Evolutionary conservation across 2,329 filamentous ascomycete genomes (phyloP).

Genomic region (Arthrobotrys iridis): DNA sequence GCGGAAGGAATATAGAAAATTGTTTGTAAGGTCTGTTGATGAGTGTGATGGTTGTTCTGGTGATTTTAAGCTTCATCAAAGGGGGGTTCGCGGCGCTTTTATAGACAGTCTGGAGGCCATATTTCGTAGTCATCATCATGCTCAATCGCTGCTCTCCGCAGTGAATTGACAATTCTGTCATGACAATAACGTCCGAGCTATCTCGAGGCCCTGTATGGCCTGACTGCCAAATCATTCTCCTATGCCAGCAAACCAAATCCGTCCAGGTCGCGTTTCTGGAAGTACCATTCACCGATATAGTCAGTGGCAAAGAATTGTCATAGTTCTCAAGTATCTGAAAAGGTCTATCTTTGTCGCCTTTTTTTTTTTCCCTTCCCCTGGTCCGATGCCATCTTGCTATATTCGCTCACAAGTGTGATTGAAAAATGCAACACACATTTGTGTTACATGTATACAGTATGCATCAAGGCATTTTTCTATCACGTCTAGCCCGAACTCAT

Average conservation of each 20-base stretch:
- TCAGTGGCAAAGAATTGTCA: conserved; percentile 12
- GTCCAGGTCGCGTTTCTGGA: conserved; percentile 31
- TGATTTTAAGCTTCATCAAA: conserved; percentile 18
- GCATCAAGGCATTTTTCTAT: not conserved
- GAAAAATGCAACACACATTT: conserved; percentile 13
- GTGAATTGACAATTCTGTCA: no score
- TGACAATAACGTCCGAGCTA: not conserved
- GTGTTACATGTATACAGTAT: not conserved
- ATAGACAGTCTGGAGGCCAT: not conserved
- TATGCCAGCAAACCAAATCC: not conserved
- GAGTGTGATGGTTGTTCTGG: conserved; percentile 11
- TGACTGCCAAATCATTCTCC: not conserved
- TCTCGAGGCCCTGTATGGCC: not conserved
- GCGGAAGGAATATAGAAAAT: not conserved
- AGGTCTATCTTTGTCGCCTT: conserved; percentile 19
- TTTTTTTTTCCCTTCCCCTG: no score
- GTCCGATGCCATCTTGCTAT: not conserved
- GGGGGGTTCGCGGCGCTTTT: conserved; percentile 11
- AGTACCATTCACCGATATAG: not conserved
- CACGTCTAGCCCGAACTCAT: not conserved
- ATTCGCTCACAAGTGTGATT: no score
- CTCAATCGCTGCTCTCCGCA: not conserved
- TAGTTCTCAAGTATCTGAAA: not conserved
- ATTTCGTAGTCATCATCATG: not conserved
- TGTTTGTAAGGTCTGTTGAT: not conserved